Conservation (phyloP, 139 green algal genomes). For the Volvox africanus region DNA sequence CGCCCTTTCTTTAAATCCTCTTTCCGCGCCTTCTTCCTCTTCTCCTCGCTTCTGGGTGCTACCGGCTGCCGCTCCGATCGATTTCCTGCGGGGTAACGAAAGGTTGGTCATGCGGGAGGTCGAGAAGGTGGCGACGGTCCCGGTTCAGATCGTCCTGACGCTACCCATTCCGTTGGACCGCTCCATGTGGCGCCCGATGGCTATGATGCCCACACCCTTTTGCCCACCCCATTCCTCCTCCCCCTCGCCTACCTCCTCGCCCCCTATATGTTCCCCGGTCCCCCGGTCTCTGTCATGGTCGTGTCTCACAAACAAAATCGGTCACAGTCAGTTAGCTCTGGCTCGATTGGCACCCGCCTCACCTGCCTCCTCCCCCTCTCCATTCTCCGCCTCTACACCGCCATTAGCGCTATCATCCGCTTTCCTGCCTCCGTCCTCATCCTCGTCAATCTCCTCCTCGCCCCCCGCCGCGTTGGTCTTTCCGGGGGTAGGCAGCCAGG, state of each 20-base stretch:
- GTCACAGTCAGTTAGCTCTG: neutral
- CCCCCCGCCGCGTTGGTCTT: neutral
- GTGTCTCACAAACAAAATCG: neutral
- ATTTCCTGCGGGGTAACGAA: neutral
- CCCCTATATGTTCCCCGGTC: neutral
- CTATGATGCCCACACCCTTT: too few relatives aligned
- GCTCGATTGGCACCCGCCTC: neutral
- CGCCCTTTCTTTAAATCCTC: too few relatives aligned
- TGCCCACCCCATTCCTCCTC: too few relatives aligned
- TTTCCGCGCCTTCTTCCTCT: neutral
- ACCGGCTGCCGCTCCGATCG: neutral
- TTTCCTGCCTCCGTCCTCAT: neutral
- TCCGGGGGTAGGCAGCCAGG: slow-evolving; percentile 44
- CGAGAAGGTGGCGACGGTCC: neutral
- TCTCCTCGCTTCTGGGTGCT: neutral
- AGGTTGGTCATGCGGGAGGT: neutral
- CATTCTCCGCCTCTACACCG: neutral
- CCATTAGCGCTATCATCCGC: neutral
- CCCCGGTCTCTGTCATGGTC: neutral
- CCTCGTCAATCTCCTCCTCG: neutral
- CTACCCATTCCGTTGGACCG: too few relatives aligned
- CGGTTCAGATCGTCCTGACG: too few relatives aligned
- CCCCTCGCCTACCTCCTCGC: neutral
- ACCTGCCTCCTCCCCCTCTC: neutral
- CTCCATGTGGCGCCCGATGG: too few relatives aligned